Conservation (phyloP, 129 eudicot species). For the Kitagawia praeruptora region DNA sequence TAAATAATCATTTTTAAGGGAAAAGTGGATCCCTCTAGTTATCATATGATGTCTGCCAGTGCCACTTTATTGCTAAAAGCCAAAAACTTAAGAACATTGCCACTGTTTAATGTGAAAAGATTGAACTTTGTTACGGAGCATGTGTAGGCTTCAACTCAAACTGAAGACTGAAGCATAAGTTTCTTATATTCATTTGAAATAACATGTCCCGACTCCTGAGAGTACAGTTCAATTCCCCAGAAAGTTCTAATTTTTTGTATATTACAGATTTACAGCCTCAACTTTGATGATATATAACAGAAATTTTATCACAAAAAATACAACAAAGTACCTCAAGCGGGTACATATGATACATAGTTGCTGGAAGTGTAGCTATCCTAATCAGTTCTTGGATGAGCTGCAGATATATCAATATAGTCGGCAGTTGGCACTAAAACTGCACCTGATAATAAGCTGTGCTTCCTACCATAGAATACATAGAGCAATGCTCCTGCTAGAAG, state of each 20-base stretch:
- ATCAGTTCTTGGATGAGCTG: slow-evolving; percentile 19
- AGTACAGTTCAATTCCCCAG: neutral
- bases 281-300: neutral
- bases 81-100: neutral
- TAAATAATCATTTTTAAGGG: neutral
- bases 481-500: slow-evolving; percentile 44
- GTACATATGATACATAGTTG: neutral
- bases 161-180: neutral
- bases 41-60: neutral
- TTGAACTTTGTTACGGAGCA: too few relatives aligned
- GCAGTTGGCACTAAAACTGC: slow-evolving; percentile 27
- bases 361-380: neutral
- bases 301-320: neutral
- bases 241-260: neutral
- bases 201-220: neutral
- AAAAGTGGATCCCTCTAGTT: neutral
- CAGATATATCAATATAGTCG: slow-evolving; percentile 11
- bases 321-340: neutral
- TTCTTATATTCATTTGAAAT: neutral
- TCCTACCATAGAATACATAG: slow-evolving; percentile 48
- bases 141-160: neutral
- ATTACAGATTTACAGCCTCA: neutral
- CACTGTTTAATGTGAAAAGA: neutral
- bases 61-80: neutral
- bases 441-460: slow-evolving; percentile 38